These are phyloP conservation scores for Geranium rotundifolium DNA, from an alignment of 345 rosid species.

Conservation along the genomic window DNA sequence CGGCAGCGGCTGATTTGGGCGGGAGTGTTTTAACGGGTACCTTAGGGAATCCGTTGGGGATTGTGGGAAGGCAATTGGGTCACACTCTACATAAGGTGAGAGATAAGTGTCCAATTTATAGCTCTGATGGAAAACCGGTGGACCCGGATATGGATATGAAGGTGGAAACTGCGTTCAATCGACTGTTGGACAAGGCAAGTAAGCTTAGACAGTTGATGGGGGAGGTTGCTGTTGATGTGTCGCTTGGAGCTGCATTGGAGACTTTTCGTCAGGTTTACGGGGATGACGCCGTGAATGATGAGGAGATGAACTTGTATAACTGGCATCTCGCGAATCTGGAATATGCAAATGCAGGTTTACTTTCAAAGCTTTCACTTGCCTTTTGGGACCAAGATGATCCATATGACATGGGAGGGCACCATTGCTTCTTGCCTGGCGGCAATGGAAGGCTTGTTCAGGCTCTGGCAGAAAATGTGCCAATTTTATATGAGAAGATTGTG, in stretches of 20 bases:
- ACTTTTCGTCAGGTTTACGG: conserved; percentile 63
- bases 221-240: conserved; percentile 79
- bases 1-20: conserved; percentile 90
- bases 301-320: conserved; percentile 71
- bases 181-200: conserved; percentile 76
- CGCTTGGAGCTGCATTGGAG: conserved; percentile 85
- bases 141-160: conserved; percentile 64
- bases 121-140: conserved; percentile 69
- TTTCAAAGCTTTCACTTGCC: conserved; percentile 87
- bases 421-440: conserved; percentile 90
- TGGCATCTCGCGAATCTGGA: conserved; percentile 99
- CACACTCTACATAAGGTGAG: conserved; percentile 65
- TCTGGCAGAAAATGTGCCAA: conserved; percentile 79
- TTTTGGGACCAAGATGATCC: conserved; percentile 99
- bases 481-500: conserved; percentile 83
- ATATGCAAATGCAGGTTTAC: conserved; percentile 88
- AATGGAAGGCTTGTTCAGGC: conserved; percentile 88
- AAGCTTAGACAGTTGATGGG: conserved; percentile 93
- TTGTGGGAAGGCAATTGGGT: conserved; percentile 80
- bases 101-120: conserved; percentile 87
- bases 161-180: conserved; percentile 76
- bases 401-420: conserved; percentile 98
- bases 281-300: conserved; percentile 52
- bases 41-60: conserved; percentile 82
- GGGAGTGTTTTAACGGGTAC: conserved; percentile 96